Evolutionary conservation across 2,329 filamentous ascomycete genomes (phyloP).

Genomic region (Ophiosphaerella herpotricha): DNA sequence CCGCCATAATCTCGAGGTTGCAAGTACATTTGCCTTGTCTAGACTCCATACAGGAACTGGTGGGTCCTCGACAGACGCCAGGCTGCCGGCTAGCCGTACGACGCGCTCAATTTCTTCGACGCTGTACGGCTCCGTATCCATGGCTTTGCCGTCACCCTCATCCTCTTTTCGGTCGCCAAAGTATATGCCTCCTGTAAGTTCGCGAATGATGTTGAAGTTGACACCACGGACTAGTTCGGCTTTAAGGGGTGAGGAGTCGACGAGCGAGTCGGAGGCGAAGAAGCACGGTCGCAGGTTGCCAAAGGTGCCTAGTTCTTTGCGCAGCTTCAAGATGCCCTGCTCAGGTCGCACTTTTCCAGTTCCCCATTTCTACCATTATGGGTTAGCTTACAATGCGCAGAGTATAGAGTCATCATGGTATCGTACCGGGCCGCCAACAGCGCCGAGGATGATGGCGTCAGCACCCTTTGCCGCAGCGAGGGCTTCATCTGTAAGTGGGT

Average conservation of each 20-base stretch:
- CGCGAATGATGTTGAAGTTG: slow-evolving; percentile 90
- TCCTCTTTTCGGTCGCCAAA: slow-evolving; percentile 88
- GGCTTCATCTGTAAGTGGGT: slow-evolving; percentile 79
- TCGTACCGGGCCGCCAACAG: slow-evolving; percentile 84
- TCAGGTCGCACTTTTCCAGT: slow-evolving; percentile 86
- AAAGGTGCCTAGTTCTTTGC: slow-evolving; percentile 92
- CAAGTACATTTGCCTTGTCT: slow-evolving; percentile 96
- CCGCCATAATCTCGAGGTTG: slow-evolving; percentile 86
- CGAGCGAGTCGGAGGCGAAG: slow-evolving; percentile 79
- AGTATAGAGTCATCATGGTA: slow-evolving; percentile 29
- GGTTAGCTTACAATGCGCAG: slow-evolving; percentile 10
- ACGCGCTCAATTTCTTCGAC: slow-evolving; percentile 86
- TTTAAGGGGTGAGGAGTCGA: slow-evolving; percentile 86
- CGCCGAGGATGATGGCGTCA: slow-evolving; percentile 88
- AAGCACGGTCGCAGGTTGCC: slow-evolving; percentile 95
- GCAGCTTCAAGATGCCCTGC: slow-evolving; percentile 86
- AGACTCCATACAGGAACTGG: slow-evolving; percentile 81
- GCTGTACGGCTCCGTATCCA: slow-evolving; percentile 87
- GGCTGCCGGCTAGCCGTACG: slow-evolving; percentile 76
- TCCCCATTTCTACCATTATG: slow-evolving; percentile 75
- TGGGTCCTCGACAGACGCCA: slow-evolving; percentile 77
- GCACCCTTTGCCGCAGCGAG: slow-evolving; percentile 81
- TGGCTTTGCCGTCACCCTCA: slow-evolving; percentile 73
- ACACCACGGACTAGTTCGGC: slow-evolving; percentile 81
- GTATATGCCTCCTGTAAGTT: slow-evolving; percentile 92